Evolutionary conservation across 2,329 filamentous ascomycete genomes (phyloP), one percentile per base, ranked within the genome.

Genomic region (Pseudogymnoascus sp.): DNA sequence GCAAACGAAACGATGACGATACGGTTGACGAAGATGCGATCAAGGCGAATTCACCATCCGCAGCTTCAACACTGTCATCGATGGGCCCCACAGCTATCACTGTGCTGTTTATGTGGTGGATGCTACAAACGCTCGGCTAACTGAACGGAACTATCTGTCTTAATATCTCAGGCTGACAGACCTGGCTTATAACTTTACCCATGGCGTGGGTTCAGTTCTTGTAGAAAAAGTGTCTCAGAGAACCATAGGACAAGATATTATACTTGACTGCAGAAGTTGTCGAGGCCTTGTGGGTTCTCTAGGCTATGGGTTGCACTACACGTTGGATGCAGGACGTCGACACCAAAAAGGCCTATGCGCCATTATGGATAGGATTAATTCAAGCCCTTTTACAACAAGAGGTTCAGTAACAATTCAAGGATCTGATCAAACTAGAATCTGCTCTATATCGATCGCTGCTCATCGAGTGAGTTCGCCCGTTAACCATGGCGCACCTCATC

Each of bases 1-100:
- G 49, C 49, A 55, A 33, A 19, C 49, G 49, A 10, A 26, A 19
- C 12, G 59, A 61, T 49, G 59, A 61, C 60, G 38, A 67, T 43
- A 68, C 11, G 12, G 10, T 55, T 11, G 26, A 55, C 6, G 45
- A n/a, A 31, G 45, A 55, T 31, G 45, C 45, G 45, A 19, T 23
- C 45, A 55, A 33, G n/a, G 45, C 45, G 8, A 33, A 21, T 21
- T 33, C 49, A 14, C 14, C 16, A 55, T 55, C 49, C 14, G 49
- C 49, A 3, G 49, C 49, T 14, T 55, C 49, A 6, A 55, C 29
- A 35, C 21, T 55, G 26, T 29, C 49, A 3, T 19, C 49, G 19
- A 55, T 55, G 16, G n/a, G 4, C 11, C 49, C 49, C 14, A 21
- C 29, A 35, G 29, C 29, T 21, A 35, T 55, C 29, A 21, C 29